phyloP scores from a whole-genome alignment of 257 asterid genomes.

The Gentiana macrophylla region DNA sequence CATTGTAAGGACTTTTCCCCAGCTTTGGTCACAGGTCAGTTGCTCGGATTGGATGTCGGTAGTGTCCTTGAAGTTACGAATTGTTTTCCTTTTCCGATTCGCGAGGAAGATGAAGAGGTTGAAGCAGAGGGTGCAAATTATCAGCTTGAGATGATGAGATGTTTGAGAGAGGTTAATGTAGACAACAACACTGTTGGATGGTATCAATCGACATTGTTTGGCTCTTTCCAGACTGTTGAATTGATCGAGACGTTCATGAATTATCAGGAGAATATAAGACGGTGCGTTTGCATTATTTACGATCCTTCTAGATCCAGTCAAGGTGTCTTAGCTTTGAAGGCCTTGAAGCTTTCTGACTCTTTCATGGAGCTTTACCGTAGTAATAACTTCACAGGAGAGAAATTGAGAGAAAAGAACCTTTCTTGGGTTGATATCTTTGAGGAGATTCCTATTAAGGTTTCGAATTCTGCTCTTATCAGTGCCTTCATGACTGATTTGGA shows the following conservation, averaged over 20 bases:
- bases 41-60: constrained; percentile 96
- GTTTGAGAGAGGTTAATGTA: constrained; percentile 95
- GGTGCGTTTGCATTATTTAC: constrained; percentile 92
- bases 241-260: constrained; percentile 96
- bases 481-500: constrained; percentile 95
- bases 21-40: constrained; percentile 87
- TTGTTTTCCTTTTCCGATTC: constrained; percentile 91
- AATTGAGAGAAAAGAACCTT: constrained; percentile 95
- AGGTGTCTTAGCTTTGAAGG: constrained; percentile 94
- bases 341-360: constrained; percentile 92
- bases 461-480: constrained; percentile 92
- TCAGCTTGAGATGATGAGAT: constrained; percentile 99
- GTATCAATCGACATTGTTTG: constrained; percentile 91
- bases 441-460: constrained; percentile 94
- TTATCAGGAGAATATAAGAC: constrained; percentile 92
- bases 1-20: constrained; percentile 98
- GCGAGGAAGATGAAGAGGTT: constrained; percentile 95
- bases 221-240: constrained; percentile 89
- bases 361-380: constrained; percentile 92
- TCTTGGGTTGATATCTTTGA: constrained; percentile 98
- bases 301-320: constrained; percentile 97
- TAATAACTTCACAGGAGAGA: constrained; percentile 87
- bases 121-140: constrained; percentile 98
- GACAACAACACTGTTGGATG: constrained; percentile 98
- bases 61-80: constrained; percentile 95